A percentile compares a stretch with the other conserved stretches of the same genome.
phyloP scores from a whole-genome alignment of 176 grass and related monocot genomes.

The Rhynchospora tenuis region DNA sequence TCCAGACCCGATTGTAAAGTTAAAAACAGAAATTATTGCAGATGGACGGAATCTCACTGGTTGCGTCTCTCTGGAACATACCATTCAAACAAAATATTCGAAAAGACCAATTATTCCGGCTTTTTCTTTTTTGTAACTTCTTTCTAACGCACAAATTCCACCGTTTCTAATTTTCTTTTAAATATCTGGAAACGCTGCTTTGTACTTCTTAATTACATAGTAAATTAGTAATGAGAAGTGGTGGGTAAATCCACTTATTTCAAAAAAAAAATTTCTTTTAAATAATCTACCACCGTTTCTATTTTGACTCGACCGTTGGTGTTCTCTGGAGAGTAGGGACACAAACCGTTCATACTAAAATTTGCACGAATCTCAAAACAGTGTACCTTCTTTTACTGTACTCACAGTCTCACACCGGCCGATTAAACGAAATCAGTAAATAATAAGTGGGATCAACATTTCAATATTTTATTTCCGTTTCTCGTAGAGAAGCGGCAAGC shows the following conservation, averaged over 20 bases:
- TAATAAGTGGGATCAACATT: neutral
- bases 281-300: neutral
- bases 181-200: too few relatives aligned
- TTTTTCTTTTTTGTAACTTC: neutral
- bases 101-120: neutral
- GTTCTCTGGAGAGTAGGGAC: neutral
- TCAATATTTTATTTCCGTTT: neutral
- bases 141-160: neutral
- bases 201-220: too few relatives aligned
- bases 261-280: too few relatives aligned
- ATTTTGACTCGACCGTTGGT: conserved; percentile 24
- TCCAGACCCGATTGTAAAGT: neutral
- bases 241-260: too few relatives aligned
- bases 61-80: neutral
- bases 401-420: neutral
- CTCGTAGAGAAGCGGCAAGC: conserved; percentile 14
- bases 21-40: neutral
- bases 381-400: too few relatives aligned
- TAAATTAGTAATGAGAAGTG: too few relatives aligned
- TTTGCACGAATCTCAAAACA: neutral
- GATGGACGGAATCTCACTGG: neutral
- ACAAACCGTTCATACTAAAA: neutral
- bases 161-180: neutral
- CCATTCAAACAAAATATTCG: neutral
- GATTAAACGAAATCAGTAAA: neutral